Conservation (phyloP, 73 alveolate species). For the Paramecium caudatum region DNA sequence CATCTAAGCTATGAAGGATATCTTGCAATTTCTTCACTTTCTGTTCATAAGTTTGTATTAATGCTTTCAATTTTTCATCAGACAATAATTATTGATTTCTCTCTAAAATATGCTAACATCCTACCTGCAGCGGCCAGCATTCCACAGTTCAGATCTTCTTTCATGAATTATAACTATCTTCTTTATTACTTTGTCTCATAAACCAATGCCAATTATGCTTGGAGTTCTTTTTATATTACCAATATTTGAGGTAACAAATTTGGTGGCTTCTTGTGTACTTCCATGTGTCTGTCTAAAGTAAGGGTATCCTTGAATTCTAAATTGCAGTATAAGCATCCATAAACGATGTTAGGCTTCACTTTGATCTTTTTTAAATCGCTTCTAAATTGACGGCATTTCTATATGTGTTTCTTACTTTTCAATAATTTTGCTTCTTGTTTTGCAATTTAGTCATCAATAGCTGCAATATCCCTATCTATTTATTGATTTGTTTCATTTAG, state of each 20-base stretch:
- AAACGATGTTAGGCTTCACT: not conserved
- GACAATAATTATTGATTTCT: not conserved
- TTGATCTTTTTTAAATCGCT: not conserved
- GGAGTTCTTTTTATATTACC: not conserved
- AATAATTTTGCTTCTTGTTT: not conserved
- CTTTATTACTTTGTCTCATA: not conserved
- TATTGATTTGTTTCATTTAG: not conserved
- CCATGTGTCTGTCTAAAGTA: conserved; percentile 17
- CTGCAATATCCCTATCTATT: not conserved
- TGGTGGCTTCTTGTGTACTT: not conserved
- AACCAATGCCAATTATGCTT: not conserved
- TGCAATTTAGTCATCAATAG: not conserved
- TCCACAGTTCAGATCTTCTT: conserved; percentile 32
- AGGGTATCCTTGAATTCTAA: not conserved
- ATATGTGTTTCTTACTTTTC: not conserved
- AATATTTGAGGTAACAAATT: not conserved
- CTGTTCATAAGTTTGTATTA: not conserved
- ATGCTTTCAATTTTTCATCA: not conserved
- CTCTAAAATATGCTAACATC: not conserved
- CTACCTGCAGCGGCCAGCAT: conserved; percentile 50
- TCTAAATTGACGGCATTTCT: not conserved
- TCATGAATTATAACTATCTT: not conserved
- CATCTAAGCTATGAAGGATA: too few relatives aligned
- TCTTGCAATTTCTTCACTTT: not conserved
- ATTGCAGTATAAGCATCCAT: not conserved